Evolutionary conservation across 2,329 filamentous ascomycete species (phyloP), one percentile per base, ranked within the genome.

Genomic region (Trichoderma oligosporum): DNA sequence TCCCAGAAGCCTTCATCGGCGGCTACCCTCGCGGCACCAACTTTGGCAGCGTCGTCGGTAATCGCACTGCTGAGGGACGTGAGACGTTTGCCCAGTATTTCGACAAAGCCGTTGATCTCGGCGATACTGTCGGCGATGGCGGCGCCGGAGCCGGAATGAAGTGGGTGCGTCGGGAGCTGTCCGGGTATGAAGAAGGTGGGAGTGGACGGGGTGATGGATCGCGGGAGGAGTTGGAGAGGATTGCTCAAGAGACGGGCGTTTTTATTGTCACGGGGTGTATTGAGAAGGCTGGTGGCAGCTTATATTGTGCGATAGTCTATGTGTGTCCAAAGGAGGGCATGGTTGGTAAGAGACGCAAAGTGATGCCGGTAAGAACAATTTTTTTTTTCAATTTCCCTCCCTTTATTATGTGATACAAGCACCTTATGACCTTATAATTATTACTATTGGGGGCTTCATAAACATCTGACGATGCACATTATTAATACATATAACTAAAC

Each of bases 1-100:
- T 97, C 60, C 93, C 93, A 0, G 92, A 97, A 76, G 92, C 92
- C 20, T 96, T 91, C 68, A 80, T 97, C 1, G 93, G 93, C 45
- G 93, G 92, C 1, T 97, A 97, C 69, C 93, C 93, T 16, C 87
- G 92, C 9, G 91, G 87, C 16, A 86, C 86, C 61, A 77, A 78
- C 49, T 96, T 96, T 66, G 91, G 91, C 4, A 85, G 84, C 45
- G 79, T 82, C 1, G 79, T 96, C 5, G 92, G 92, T 4, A 78
- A 80, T 14, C 85, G 92, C 35, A 79, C 81, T 0, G 76, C 80
- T 2, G 76, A 79, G 47, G 92, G 91, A 4, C 82, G 91, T 16
- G 90, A 96, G 24, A 90, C 95, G 66, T 97, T 87, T 68, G 79
- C 92, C 8, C 75, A 80, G 3, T 96, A 96, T 73, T 96, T 91